Base-by-base conservation (phyloP, 2,329 filamentous ascomycete genomes). In the Dothiorella sarmentorum region DNA sequence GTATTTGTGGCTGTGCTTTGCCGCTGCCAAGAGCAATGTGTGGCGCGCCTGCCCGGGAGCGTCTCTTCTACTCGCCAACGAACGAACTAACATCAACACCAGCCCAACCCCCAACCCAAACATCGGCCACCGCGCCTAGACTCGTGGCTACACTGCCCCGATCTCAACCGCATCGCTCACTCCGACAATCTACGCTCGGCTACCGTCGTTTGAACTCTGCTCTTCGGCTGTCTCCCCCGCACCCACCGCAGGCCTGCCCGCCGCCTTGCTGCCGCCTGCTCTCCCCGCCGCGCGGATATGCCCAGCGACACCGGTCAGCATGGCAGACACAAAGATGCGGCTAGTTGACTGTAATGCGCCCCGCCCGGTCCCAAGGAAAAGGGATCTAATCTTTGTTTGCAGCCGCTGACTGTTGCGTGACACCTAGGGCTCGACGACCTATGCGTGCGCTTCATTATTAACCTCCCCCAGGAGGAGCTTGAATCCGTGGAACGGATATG, bases 391-490 rank as follows among this genome's bases (percentile, higher is more conserved):
- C n/a, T n/a, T n/a, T n/a, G n/a, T n/a, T n/a, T n/a, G n/a, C 17
- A 33, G 15, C 55, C 15, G 42, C 55, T 45, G 43, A 45, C 44
- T 42, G 42, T 47, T 49, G 31, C 52, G 52, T 44, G 37, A 43
- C n/a, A n/a, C 63, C 13, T 69, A 93, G 90, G 90, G 92, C 83
- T 97, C 79, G 93, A 97, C 86, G 93, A 97, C 77, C 84, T 97
- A 61, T 96, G 91, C 76, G 93, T 96, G 73, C 91, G 95, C 72
- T 99, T 99, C 77, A 93, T 99, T 71, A 91, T 97, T 75, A 97
- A 99, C 76, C 84, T 97, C 62, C 94, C 95, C 44, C 83, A 89
- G 64, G 91, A 94, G 75, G 94, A 99, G 75, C 84, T 97, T 45
- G 86, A 87, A 64, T 91, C 90, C 2, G 89, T 96, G 60, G 90